phyloP scores from a whole-genome alignment of 306 rosid species.

The Sesbania bispinosa region DNA sequence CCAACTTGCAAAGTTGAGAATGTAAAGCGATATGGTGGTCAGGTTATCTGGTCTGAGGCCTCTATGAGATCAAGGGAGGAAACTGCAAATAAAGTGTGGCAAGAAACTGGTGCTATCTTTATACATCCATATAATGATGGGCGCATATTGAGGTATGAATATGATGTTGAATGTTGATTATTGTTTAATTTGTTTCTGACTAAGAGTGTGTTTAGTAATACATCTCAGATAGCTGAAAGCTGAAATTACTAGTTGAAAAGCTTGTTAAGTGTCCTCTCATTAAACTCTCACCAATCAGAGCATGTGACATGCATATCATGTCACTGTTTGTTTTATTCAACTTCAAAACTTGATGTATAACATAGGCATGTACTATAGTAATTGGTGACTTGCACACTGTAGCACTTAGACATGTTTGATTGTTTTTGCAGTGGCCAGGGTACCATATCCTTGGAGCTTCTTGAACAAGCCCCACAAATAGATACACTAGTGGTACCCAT shows the following conservation, averaged over 20 bases:
- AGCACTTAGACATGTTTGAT: conserved; percentile 20
- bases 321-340: neutral
- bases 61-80: conserved; percentile 65
- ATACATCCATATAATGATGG: conserved; percentile 81
- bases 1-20: conserved; percentile 85
- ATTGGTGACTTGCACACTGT: neutral
- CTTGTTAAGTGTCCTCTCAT: neutral
- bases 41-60: conserved; percentile 65
- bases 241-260: no score
- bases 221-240: no score
- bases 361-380: conserved; percentile 1
- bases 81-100: conserved; percentile 50
- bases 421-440: conserved; percentile 89
- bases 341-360: conserved; percentile 1
- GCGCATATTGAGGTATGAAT: conserved; percentile 73
- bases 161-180: neutral
- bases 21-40: conserved; percentile 79
- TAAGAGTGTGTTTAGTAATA: no score
- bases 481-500: conserved; percentile 76
- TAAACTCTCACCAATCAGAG: neutral
- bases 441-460: conserved; percentile 76
- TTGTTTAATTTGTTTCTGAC: neutral
- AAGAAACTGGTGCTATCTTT: conserved; percentile 78
- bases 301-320: conserved; percentile 1
- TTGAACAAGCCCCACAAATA: conserved; percentile 74